A percentile compares a stretch with the other conserved stretches of the same genome.
These are phyloP conservation scores for Deakozyma indianensis DNA, from an alignment of 805 yeast species.

Conservation along the genomic window DNA sequence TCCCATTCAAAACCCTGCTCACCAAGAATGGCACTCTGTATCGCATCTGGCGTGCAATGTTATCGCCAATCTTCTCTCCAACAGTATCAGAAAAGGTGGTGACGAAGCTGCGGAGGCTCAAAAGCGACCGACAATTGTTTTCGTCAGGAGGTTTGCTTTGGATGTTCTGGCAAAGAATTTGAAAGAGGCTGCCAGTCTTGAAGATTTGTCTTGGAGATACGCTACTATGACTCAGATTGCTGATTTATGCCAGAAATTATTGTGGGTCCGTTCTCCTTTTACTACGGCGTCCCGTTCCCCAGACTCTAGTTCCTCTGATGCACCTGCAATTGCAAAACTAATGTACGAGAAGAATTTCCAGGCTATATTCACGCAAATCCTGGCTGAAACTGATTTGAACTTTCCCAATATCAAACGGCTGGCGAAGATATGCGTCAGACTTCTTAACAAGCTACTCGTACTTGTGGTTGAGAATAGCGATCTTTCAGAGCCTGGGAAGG, in stretches of 20 bases:
- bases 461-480: slow-evolving; percentile 30
- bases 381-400: slow-evolving; percentile 59
- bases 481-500: slow-evolving; percentile 21
- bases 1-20: slow-evolving; percentile 4
- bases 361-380: slow-evolving; percentile 36
- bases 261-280: slow-evolving; percentile 16
- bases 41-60: slow-evolving; percentile 49
- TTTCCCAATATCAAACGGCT: slow-evolving; percentile 51
- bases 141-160: slow-evolving; percentile 57
- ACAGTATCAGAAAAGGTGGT: slow-evolving; percentile 24
- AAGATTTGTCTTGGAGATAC: slow-evolving; percentile 32
- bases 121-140: slow-evolving; percentile 52
- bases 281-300: slow-evolving; percentile 4
- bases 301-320: slow-evolving; percentile 26
- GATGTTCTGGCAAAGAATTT: slow-evolving; percentile 54
- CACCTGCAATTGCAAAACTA: slow-evolving; percentile 46
- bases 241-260: slow-evolving; percentile 26
- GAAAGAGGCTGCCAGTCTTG: slow-evolving; percentile 32
- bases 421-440: slow-evolving; percentile 42
- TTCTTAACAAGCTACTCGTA: slow-evolving; percentile 30
- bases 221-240: slow-evolving; percentile 40
- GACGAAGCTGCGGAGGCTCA: slow-evolving; percentile 19
- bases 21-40: slow-evolving; percentile 32
- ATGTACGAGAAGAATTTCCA: slow-evolving; percentile 49
- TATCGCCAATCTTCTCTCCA: slow-evolving; percentile 44